A percentile compares a stretch with the other conserved stretches of the same genome.
phyloP scores from a whole-genome alignment of 345 rosid species.

The Dimocarpus longan region DNA sequence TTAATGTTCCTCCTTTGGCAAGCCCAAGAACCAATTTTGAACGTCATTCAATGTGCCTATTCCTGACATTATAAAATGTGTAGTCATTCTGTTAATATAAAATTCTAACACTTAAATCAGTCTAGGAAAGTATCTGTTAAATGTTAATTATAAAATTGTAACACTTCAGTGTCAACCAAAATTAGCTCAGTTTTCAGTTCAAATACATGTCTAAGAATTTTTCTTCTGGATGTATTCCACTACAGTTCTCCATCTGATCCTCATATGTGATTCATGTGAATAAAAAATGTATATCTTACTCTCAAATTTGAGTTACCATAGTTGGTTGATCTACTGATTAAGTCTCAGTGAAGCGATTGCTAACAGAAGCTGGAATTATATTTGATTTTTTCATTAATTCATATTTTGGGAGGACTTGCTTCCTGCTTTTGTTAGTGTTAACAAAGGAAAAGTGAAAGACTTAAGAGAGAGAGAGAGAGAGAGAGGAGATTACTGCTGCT shows the following conservation, averaged over 20 bases:
- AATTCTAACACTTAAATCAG: no score
- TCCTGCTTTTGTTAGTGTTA: slow-evolving; percentile 1
- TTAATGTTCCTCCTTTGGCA: neutral
- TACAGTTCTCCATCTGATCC: neutral
- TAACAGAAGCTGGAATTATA: neutral
- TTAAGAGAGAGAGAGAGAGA: neutral
- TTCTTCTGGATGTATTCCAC: neutral
- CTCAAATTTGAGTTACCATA: neutral
- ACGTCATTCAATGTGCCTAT: neutral
- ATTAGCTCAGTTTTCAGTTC: neutral
- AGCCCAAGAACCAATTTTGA: neutral
- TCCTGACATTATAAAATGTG: neutral
- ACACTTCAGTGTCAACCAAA: neutral
- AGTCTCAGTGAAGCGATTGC: neutral
- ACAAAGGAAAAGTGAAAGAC: neutral
- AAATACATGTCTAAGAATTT: neutral
- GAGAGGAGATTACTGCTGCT: neutral
- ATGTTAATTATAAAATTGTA: neutral
- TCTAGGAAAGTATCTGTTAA: neutral
- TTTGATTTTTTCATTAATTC: neutral
- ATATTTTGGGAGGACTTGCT: slow-evolving; percentile 2
- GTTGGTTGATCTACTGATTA: neutral
- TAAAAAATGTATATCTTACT: neutral
- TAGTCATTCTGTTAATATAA: no score
- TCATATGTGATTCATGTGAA: neutral